Evolutionary conservation across 2,329 filamentous ascomycete species (phyloP).

Genomic region (Dothistroma septosporum): DNA sequence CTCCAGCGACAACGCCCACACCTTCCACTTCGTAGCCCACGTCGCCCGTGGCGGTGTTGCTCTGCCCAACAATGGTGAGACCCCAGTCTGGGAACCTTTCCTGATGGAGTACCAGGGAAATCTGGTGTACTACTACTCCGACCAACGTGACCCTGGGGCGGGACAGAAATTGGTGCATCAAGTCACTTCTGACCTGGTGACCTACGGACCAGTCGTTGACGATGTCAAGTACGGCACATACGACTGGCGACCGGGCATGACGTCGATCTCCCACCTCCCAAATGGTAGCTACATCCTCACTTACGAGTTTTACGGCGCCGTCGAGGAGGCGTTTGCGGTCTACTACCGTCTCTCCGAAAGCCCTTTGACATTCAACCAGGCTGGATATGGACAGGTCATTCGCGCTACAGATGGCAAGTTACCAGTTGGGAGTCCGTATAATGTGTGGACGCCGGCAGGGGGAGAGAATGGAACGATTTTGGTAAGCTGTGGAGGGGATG

Average conservation of each 20-base stretch:
- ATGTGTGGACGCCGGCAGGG: conserved; percentile 50
- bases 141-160: conserved; percentile 62
- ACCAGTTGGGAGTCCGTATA: conserved; percentile 48
- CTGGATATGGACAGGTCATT: conserved; percentile 38
- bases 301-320: conserved; percentile 58
- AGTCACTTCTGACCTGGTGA: conserved; percentile 54
- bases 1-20: conserved; percentile 55
- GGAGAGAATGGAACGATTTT: conserved; percentile 49
- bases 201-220: conserved; percentile 57
- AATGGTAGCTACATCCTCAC: conserved; percentile 60
- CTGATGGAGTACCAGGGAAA: conserved; percentile 54
- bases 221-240: conserved; percentile 62
- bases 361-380: conserved; percentile 46
- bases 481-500: conserved; percentile 40
- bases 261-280: conserved; percentile 54
- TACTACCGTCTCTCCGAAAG: conserved; percentile 50
- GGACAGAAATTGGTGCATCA: conserved; percentile 69
- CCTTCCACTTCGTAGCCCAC: conserved; percentile 64
- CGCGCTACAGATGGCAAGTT: conserved; percentile 44
- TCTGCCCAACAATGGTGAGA: conserved; percentile 17
- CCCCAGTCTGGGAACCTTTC: conserved; percentile 66
- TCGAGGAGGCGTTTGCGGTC: conserved; percentile 45
- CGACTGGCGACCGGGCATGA: conserved; percentile 64
- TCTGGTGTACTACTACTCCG: conserved; percentile 65
- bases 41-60: conserved; percentile 62